Base-by-base conservation (phyloP, 164 flowering plant species). In the Vitis rotundifolia region DNA sequence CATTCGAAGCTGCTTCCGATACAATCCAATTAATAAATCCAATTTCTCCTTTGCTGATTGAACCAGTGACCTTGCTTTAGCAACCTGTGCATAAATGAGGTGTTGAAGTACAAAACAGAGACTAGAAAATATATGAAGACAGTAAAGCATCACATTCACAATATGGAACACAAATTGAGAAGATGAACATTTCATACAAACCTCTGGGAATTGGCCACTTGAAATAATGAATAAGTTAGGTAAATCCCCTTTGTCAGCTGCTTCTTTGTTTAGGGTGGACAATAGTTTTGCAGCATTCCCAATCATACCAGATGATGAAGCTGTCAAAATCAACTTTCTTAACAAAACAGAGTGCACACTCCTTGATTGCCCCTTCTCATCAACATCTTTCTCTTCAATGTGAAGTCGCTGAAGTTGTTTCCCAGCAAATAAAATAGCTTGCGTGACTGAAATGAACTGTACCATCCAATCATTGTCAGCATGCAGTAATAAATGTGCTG, bases 371-470 rank as follows among this genome's bases (percentile, higher is more conserved):
- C 53, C 18, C 16, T 53, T 77, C 14, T 59, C 52, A 54, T 50
- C 59, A n/a, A 15, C 66, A 8, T 62, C 73, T 53, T 78, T 80
- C 50, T 82, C 86, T 53, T 76, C 87, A 31, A 84, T 61, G 19
- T 71, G 77, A 74, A 92, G 92, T 73, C 77, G 87, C 71, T 83
- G 88, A 76, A 95, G 94, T 78, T 89, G 90, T 69, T 90, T 95
- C 54, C 86, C 94, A 76, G 97, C 89, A 75, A 60, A 71, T 68
- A 93, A 79, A 61, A 93, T 82, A 67, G 97, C 91, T 79, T 87
- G 87, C 64, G 93, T 78, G 62, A 89, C 93, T 68, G 89, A 84
- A 83, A 93, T 78, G 71, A 95, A 93, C 99, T 95, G 85, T 57
- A 74, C 50, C 62, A 76, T 61, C 61, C 63, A 66, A 66, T 44